Percentiles rank a stretch among this genome's conserved stretches.
Conservation (phyloP, 352 stramenopile genomes). For the Thraustochytrium sp. region DNA sequence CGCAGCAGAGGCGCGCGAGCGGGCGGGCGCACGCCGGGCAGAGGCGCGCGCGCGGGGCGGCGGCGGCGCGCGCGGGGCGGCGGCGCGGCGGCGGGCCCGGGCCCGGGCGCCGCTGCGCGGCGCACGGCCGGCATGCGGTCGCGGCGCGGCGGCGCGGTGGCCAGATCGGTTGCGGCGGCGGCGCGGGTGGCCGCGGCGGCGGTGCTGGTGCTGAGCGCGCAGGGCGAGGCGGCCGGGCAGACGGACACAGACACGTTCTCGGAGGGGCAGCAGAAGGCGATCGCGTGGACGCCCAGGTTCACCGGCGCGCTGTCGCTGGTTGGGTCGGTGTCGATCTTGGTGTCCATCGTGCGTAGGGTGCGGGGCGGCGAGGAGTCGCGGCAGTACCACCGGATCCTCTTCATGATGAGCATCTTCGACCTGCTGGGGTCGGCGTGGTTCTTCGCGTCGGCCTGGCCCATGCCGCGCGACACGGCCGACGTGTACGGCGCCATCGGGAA, state of each 20-base stretch:
- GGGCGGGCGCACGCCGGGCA: too few species aligned
- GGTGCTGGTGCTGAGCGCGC: too few species aligned
- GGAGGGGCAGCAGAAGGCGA: not conserved
- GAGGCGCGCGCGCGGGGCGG: too few species aligned
- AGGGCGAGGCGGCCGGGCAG: too few species aligned
- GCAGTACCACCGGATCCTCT: conserved; percentile 49
- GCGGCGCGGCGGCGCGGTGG: too few species aligned
- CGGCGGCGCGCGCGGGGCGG: too few species aligned
- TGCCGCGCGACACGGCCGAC: conserved; percentile 46
- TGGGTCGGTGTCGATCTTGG: conserved; percentile 49
- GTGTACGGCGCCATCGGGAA: conserved; percentile 43
- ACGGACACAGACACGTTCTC: not conserved
- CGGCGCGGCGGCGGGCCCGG: too few species aligned
- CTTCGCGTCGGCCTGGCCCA: conserved; percentile 50
- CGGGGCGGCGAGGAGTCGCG: conserved; percentile 24
- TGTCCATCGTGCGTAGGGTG: conserved; percentile 24
- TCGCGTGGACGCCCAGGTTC: conserved; percentile 51
- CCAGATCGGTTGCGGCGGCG: not conserved
- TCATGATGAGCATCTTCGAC: conserved; percentile 53
- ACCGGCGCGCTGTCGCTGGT: conserved; percentile 49
- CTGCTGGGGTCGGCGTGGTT: conserved; percentile 46
- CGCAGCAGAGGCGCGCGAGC: too few species aligned
- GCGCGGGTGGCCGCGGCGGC: not conserved
- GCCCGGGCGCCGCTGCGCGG: not conserved
- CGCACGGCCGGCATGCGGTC: not conserved